Conservation (phyloP, 23 red algal genomes). For the Cyanidiococcus yangmingshanensis region DNA sequence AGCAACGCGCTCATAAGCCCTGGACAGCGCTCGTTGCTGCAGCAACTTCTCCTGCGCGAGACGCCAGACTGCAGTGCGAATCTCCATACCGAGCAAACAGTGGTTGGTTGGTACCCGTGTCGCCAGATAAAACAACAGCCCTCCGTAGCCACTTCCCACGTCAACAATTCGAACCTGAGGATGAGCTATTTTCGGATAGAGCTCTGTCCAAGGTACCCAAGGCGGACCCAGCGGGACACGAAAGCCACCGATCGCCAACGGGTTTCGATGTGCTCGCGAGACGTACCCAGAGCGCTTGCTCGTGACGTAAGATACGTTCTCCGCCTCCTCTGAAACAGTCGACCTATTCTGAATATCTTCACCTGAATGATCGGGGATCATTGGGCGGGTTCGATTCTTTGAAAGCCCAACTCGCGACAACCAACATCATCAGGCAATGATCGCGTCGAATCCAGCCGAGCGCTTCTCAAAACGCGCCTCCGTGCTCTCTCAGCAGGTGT, state of each 20-base stretch:
- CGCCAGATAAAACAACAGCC: slow-evolving; percentile 53
- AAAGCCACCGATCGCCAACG: slow-evolving; percentile 66
- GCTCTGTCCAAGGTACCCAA: slow-evolving; percentile 32
- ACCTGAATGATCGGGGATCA: no score
- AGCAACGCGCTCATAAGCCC: slow-evolving; percentile 50
- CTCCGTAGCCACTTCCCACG: slow-evolving; percentile 88
- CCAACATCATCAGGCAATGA: no score
- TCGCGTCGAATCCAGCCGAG: no score
- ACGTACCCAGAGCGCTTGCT: slow-evolving; percentile 24
- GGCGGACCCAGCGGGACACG: slow-evolving; percentile 44
- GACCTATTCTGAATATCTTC: no score
- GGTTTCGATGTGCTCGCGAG: slow-evolving; percentile 86
- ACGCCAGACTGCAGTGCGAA: slow-evolving; percentile 63
- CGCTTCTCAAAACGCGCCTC: no score
- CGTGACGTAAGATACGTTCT: no score
- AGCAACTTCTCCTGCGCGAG: slow-evolving; percentile 40
- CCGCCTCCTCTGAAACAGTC: no score
- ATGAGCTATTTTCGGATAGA: slow-evolving; percentile 16
- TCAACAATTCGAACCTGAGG: slow-evolving; percentile 30
- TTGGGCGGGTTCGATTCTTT: no score
- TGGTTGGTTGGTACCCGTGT: slow-evolving; percentile 31
- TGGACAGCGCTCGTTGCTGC: slow-evolving; percentile 24
- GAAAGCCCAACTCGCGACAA: no score
- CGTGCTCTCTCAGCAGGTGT: no score
- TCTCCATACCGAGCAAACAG: slow-evolving; percentile 78